Base-by-base conservation (phyloP, 164 flowering plant species). In the Hamamelis virginiana region DNA sequence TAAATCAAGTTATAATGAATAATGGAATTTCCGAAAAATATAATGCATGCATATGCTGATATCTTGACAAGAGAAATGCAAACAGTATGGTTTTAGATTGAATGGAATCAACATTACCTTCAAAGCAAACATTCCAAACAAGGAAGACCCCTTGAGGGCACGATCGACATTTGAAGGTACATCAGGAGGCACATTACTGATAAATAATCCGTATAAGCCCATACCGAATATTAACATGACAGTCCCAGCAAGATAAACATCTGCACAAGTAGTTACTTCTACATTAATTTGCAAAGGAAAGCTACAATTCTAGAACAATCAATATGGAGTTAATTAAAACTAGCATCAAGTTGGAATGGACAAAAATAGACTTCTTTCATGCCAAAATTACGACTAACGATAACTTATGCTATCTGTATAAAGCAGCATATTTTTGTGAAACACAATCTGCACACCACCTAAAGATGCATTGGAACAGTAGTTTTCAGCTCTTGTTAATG, bases 191-290 rank as follows among this genome's bases (percentile, higher is more conserved):
- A 73, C 73, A 68, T 92, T 95, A 59, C 89, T 87, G 72, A 95
- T 92, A 65, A 95, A 95, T 64, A 95, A 77, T 65, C 97, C 98
- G 66, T 92, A 92, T 26, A 95, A 70, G 46, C 98, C 98, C 97
- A 95, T 92, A 2, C 89, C 97, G 69, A 95, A 95, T 62, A 95
- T 92, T 58, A 95, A 71, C 98, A 95, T 92, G 71, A 95, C 97
- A 46, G 98, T 95, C 15, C 98, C 98, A 61, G 97, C 97, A 72
- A 92, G 95, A 77, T 92, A 92, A n/a, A 95, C 96, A 87, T 95
- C 97, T 92, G 91, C 78, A 82, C 15, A 14, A 65, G 33, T 50
- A 59, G 28, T 44, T 15, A 65, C 22, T 41, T 51, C 28, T 56
- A 59, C 6, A 21, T 46, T 28, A 22, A 47, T 71, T 6, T 16